Percentiles rank a stretch among this genome's conserved stretches.
Conservation (phyloP, 805 yeast species). For the Sugiyamaella americana region DNA sequence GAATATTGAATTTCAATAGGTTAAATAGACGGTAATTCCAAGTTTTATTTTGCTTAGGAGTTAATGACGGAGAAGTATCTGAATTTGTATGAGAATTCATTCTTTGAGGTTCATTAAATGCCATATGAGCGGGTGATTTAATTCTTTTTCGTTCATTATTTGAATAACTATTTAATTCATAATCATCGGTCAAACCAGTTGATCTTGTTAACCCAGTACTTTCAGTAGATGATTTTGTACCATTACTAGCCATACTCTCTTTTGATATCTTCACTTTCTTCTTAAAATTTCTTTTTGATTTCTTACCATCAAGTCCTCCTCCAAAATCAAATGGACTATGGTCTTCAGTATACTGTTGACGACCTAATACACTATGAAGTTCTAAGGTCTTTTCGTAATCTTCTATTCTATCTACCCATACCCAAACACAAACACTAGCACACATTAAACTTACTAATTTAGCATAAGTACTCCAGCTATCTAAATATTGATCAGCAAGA, state of each 20-base stretch:
- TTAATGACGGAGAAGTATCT: not conserved
- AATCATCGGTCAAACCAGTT: not conserved
- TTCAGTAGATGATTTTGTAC: not conserved
- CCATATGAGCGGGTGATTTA: not conserved
- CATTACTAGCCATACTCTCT: not conserved
- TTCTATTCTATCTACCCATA: conserved; percentile 20
- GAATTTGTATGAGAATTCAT: not conserved
- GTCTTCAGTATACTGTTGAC: conserved; percentile 20
- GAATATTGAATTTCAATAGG: not conserved
- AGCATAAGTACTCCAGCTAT: conserved; percentile 14
- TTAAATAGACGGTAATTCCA: not conserved
- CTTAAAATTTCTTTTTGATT: not conserved
- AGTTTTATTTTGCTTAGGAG: not conserved
- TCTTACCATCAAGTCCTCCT: not conserved
- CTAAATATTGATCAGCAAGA: conserved; percentile 15
- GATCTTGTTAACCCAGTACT: not conserved
- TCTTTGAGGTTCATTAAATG: not conserved
- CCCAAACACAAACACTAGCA: conserved; percentile 19
- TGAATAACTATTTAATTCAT: not conserved
- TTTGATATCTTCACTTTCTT: not conserved
- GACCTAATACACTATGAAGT: conserved; percentile 19
- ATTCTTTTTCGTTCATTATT: not conserved
- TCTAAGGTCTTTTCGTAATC: conserved; percentile 12
- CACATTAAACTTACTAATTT: conserved; percentile 12
- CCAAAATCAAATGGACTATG: conserved; percentile 1